Evolutionary conservation across 306 rosid species (phyloP).

Genomic region (Cicer bijugum): DNA sequence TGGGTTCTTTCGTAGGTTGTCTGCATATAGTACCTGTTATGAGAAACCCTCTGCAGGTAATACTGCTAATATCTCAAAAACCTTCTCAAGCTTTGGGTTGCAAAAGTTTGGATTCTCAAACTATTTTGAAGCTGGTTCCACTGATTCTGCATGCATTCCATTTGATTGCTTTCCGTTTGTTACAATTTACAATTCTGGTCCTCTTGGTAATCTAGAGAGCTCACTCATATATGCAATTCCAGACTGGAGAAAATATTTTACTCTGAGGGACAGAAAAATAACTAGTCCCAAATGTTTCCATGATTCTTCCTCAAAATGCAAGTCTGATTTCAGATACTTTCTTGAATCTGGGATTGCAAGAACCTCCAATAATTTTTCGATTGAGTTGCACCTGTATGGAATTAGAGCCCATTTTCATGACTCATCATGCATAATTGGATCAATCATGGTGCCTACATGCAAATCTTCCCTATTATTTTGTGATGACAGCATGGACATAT

Average conservation of each 20-base stretch:
- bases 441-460: slow-evolving; percentile 60
- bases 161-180: slow-evolving; percentile 76
- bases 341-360: slow-evolving; percentile 49
- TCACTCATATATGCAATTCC: slow-evolving; percentile 54
- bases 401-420: slow-evolving; percentile 84
- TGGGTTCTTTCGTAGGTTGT: slow-evolving; percentile 62
- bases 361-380: slow-evolving; percentile 45
- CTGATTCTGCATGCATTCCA: slow-evolving; percentile 76
- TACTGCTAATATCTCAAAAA: slow-evolving; percentile 47
- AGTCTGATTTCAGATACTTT: slow-evolving; percentile 41
- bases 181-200: slow-evolving; percentile 64
- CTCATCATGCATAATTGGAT: slow-evolving; percentile 76
- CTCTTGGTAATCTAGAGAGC: slow-evolving; percentile 67
- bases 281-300: slow-evolving; percentile 48
- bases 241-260: slow-evolving; percentile 80
- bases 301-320: slow-evolving; percentile 45
- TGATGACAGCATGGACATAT: slow-evolving; percentile 64
- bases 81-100: slow-evolving; percentile 48
- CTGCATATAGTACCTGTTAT: slow-evolving; percentile 48
- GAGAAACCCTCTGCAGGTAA: slow-evolving; percentile 40
- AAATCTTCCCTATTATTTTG: slow-evolving; percentile 59
- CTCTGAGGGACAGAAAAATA: slow-evolving; percentile 58
- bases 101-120: slow-evolving; percentile 88
- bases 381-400: slow-evolving; percentile 62
- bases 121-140: slow-evolving; percentile 66